Percentiles rank a stretch among this genome's conserved stretches.
These are phyloP conservation scores for Daldinia sp. DNA, from an alignment of 2,329 filamentous ascomycete species.

Conservation along the genomic window DNA sequence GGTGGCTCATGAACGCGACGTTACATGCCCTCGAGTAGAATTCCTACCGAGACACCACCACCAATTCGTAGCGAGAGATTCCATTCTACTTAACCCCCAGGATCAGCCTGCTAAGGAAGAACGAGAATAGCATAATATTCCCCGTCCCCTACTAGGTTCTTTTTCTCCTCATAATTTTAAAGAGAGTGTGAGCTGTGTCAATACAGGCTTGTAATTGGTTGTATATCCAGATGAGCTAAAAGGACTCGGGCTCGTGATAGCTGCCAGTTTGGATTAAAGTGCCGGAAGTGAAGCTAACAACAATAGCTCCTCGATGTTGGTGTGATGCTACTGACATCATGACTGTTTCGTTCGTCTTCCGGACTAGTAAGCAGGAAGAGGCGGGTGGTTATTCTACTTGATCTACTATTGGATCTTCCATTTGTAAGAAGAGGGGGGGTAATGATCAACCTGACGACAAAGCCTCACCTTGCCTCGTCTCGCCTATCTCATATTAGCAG, in stretches of 20 bases:
- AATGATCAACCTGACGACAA: constrained; percentile 25
- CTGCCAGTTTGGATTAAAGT: not conserved
- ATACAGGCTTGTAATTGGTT: not conserved
- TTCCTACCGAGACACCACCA: constrained; percentile 15
- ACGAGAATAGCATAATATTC: constrained; percentile 19
- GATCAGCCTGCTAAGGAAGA: constrained; percentile 9
- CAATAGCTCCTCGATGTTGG: not conserved
- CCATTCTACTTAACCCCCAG: constrained; percentile 5
- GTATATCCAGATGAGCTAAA: not conserved
- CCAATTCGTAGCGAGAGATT: constrained; percentile 16
- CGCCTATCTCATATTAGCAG: constrained; percentile 24
- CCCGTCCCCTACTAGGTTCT: constrained; percentile 2
- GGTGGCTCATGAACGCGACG: constrained; percentile 31
- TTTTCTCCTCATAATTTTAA: constrained; percentile 1
- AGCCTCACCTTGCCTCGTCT: not conserved
- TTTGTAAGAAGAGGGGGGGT: constrained; percentile 10
- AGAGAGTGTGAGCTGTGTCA: not conserved
- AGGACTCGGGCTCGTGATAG: not conserved
- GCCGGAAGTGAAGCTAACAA: not conserved
- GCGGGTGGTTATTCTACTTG: constrained; percentile 6
- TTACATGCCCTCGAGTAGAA: constrained; percentile 34
- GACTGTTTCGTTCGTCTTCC: not conserved
- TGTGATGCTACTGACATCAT: constrained; percentile 16
- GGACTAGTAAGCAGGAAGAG: constrained; percentile 11
- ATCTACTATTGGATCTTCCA: constrained; percentile 7